A percentile compares a stretch with the other conserved stretches of the same genome.
Conservation (phyloP, 331 rosid genomes). For the Prunus yedoensis region DNA sequence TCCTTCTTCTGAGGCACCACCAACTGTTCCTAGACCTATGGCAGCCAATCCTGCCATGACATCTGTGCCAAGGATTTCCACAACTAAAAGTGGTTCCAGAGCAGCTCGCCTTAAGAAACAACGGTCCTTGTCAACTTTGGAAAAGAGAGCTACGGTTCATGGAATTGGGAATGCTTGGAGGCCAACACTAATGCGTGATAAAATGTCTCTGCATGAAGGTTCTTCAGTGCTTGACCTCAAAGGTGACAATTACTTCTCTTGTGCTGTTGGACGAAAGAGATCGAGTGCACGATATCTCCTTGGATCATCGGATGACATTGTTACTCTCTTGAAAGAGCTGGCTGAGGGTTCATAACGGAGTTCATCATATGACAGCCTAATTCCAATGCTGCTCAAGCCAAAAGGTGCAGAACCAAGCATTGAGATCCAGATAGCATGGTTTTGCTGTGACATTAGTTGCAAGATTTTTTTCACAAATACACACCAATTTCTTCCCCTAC, state of each 20-base stretch:
- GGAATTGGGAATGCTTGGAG: conserved; percentile 36
- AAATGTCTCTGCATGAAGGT: conserved; percentile 60
- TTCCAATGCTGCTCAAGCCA: conserved; percentile 4
- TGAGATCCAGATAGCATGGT: conserved; percentile 19
- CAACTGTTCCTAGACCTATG: conserved; percentile 41
- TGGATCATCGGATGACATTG: conserved; percentile 59
- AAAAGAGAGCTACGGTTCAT: conserved; percentile 43
- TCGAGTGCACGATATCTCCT: conserved; percentile 82
- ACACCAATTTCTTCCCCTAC: not conserved
- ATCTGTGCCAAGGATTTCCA: conserved; percentile 41
- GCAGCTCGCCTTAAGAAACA: conserved; percentile 67
- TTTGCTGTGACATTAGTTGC: not conserved
- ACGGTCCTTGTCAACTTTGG: conserved; percentile 63
- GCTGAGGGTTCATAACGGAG: conserved; percentile 33
- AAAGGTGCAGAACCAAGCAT: conserved; percentile 13
- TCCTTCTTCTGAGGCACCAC: conserved; percentile 47
- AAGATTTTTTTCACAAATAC: conserved; percentile 12
- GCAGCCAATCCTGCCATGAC: conserved; percentile 34
- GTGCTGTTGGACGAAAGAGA: conserved; percentile 71
- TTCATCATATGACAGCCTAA: conserved; percentile 12
- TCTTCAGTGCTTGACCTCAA: conserved; percentile 92
- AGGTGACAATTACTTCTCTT: conserved; percentile 90
- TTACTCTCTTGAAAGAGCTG: conserved; percentile 61
- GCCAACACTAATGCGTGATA: conserved; percentile 44
- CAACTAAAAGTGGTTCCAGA: conserved; percentile 42